These are phyloP conservation scores for Candida jianshihensis DNA, from an alignment of 805 yeast species.

Conservation along the genomic window DNA sequence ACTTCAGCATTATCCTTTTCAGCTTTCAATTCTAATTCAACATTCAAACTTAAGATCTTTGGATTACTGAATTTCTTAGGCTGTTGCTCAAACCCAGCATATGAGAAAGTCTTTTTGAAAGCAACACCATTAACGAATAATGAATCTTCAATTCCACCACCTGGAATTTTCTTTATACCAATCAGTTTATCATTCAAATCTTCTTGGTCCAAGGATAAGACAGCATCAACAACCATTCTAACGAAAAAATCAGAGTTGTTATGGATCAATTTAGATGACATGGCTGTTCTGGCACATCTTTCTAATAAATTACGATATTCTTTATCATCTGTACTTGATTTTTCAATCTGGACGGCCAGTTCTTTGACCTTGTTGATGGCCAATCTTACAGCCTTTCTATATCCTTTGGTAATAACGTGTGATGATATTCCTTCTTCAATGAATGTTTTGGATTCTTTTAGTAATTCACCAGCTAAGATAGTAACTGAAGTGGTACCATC, in stretches of 20 bases:
- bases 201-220: constrained; percentile 72
- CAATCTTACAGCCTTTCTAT: constrained; percentile 70
- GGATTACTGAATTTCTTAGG: constrained; percentile 82
- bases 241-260: constrained; percentile 86
- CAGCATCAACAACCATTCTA: constrained; percentile 95
- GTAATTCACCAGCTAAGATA: constrained; percentile 86
- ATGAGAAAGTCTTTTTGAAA: constrained; percentile 92
- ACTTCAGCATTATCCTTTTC: constrained; percentile 99
- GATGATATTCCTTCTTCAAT: constrained; percentile 96
- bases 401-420: constrained; percentile 82
- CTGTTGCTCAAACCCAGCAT: constrained; percentile 98
- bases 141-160: constrained; percentile 95
- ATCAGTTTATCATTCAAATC: constrained; percentile 85
- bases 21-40: constrained; percentile 93
- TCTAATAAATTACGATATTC: constrained; percentile 73
- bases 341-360: constrained; percentile 64
- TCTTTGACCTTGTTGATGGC: constrained; percentile 71
- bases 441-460: constrained; percentile 83
- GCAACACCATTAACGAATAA: constrained; percentile 90
- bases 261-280: constrained; percentile 90
- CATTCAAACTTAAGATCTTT: constrained; percentile 75
- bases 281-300: constrained; percentile 94
- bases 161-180: constrained; percentile 91
- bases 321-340: constrained; percentile 33
- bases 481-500: constrained; percentile 98